Evolutionary conservation across 2,329 filamentous ascomycete species (phyloP).

Genomic region (Colletotrichum falcatum): DNA sequence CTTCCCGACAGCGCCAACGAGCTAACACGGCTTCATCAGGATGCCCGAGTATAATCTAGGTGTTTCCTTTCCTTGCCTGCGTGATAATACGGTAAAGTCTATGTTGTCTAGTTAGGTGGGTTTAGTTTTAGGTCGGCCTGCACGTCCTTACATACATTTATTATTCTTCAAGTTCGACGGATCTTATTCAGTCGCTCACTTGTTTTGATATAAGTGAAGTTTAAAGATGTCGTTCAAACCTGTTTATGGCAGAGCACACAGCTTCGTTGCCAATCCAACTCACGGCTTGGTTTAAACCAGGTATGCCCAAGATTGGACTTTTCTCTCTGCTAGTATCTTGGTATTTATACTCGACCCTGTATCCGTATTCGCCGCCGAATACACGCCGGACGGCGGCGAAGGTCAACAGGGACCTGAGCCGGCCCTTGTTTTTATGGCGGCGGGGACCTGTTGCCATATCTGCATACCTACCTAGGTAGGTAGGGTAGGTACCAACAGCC

Average conservation of each 20-base stretch:
- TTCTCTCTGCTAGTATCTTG: not conserved
- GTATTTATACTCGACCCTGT: not conserved
- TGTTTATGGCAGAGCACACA: not conserved
- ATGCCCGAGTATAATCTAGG: no score
- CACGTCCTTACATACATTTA: not conserved
- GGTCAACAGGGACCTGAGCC: not conserved
- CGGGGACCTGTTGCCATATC: no score
- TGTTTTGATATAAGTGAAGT: no score
- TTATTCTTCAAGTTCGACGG: not conserved
- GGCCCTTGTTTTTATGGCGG: no score
- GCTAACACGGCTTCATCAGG: not conserved
- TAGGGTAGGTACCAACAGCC: no score
- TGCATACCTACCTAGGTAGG: no score
- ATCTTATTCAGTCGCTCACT: not conserved
- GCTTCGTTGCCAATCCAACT: no score
- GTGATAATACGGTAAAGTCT: no score
- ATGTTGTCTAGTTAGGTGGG: no score
- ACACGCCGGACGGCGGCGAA: not conserved
- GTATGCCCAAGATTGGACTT: not conserved
- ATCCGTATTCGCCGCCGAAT: not conserved
- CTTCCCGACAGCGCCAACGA: no score
- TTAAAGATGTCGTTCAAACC: not conserved
- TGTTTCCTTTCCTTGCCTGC: no score
- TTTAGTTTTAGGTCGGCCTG: no score
- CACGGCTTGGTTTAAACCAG: not conserved